Conservation (phyloP, 1,284 basidiomycete genomes). For the Psilocybe mexicana region DNA sequence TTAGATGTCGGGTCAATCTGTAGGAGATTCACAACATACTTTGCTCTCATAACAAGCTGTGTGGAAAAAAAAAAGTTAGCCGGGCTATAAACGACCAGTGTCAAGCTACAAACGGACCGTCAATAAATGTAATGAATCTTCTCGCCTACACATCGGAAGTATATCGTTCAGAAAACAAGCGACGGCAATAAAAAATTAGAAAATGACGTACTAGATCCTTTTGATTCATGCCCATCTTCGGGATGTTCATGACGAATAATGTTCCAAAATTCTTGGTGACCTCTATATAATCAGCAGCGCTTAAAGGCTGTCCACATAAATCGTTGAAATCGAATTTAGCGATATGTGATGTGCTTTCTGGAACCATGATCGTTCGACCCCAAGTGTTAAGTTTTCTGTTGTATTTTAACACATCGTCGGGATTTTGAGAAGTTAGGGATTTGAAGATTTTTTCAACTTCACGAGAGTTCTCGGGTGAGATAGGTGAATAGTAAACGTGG, state of each 20-base stretch:
- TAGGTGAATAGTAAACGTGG: constrained; percentile 88
- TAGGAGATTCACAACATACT: constrained; percentile 36
- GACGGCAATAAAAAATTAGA: background rate
- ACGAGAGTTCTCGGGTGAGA: constrained; percentile 60
- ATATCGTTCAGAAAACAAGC: background rate
- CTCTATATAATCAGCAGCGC: constrained; percentile 96
- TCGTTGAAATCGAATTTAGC: constrained; percentile 90
- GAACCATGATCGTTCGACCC: constrained; percentile 83
- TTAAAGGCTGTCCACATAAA: constrained; percentile 87
- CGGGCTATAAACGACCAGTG: constrained; percentile 6
- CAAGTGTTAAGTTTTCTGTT: constrained; percentile 81
- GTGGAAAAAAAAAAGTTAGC: background rate
- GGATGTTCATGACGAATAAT: constrained; percentile 87
- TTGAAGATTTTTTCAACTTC: constrained; percentile 86
- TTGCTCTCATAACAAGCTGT: constrained; percentile 90
- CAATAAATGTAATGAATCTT: constrained; percentile 97
- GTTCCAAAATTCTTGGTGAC: constrained; percentile 87
- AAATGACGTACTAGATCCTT: constrained; percentile 75
- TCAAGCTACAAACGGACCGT: constrained; percentile 54
- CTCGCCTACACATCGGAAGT: constrained; percentile 58
- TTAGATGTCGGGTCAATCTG: constrained; percentile 2
- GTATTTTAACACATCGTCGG: constrained; percentile 56
- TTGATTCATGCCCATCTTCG: constrained; percentile 84
- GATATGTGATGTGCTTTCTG: constrained; percentile 75
- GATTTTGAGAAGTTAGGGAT: constrained; percentile 61